Evolutionary conservation across 75 land plant species (phyloP).

Genomic region (Gnetum montanum): DNA sequence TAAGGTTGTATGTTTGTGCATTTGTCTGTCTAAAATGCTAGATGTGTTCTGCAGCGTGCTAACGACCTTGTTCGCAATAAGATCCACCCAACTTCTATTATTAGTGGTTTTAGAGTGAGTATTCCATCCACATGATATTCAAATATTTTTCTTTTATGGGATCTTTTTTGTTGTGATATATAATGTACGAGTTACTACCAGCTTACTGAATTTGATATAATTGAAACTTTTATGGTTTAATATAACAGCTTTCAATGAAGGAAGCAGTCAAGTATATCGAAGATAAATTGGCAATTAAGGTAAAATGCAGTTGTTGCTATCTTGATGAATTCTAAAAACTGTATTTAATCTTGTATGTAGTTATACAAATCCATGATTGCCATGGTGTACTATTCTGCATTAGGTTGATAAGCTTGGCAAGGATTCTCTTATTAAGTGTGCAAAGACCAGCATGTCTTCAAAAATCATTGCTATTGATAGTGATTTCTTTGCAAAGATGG

Average conservation of each 20-base stretch:
- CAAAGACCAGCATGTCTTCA: conserved; percentile 96
- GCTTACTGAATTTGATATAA: too few species aligned
- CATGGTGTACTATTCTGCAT: too few species aligned
- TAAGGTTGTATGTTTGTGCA: neutral
- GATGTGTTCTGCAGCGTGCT: conserved; percentile 77
- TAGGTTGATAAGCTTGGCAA: conserved; percentile 97
- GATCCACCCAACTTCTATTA: conserved; percentile 97
- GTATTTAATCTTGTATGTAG: too few species aligned
- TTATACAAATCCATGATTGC: too few species aligned
- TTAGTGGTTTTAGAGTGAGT: conserved; percentile 90
- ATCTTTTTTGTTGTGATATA: too few species aligned
- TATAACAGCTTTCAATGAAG: conserved; percentile 88
- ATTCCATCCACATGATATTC: too few species aligned
- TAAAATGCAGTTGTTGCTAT: conserved; percentile 12
- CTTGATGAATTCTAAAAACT: neutral
- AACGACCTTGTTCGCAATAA: conserved; percentile 92
- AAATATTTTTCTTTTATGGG: too few species aligned
- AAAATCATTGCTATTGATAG: conserved; percentile 78
- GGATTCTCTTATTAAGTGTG: conserved; percentile 78
- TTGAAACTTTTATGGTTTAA: neutral
- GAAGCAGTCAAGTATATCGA: conserved; percentile 97
- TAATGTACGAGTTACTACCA: too few species aligned
- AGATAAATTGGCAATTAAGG: conserved; percentile 88
- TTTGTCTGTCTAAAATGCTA: neutral
- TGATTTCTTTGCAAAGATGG: conserved; percentile 85